Evolutionary conservation across 177 flowering plant genomes (phyloP), one percentile per base, ranked within the genome.

Genomic region (Telopea speciosissima): DNA sequence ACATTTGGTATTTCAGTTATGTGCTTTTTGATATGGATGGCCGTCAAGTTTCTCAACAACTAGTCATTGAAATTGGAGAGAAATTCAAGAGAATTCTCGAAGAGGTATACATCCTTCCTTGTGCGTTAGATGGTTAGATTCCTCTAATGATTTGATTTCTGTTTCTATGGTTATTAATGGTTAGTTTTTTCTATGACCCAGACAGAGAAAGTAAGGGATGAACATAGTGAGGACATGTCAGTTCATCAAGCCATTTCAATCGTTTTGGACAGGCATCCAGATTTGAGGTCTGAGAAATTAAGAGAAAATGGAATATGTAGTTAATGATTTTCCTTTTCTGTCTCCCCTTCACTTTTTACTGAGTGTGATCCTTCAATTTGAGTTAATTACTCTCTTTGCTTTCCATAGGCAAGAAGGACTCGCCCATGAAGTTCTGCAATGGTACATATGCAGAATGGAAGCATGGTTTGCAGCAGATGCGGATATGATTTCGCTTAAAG

Each of bases 391-490:
- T 25, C 66, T 9, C 13, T 17, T 70, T 44, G 25, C 17, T 6
- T 54, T 66, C n/a, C 73, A 68, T 68, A 94, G 96, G 73, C 95
- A 83, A 80, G 83, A 81, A 74, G 98, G 98, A 69, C 86, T 87
- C 69, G 86, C 92, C 24, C 72, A 88, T 76, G 93, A 92, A 77
- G 93, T 94, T 49, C 67, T 90, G 79, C 93, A 90, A 44, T 94
- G 98, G 98, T 94, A 81, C 76, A 79, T 94, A 68, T 92, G 97
- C 76, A 81, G 98, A 84, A 84, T 92, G 98, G 98, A 94, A 79
- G 97, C 95, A 62, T 94, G 98, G 98, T 94, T 94, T 82, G 98
- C 97, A 65, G 95, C 88, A 42, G 97, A 94, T 81, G 91, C 88
- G 8, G 96, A 92, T 78, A 87, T 83, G 93, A 92, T 92, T 73